phyloP scores from a whole-genome alignment of 1,284 basidiomycete genomes.

The Leccinum subrobustum region DNA sequence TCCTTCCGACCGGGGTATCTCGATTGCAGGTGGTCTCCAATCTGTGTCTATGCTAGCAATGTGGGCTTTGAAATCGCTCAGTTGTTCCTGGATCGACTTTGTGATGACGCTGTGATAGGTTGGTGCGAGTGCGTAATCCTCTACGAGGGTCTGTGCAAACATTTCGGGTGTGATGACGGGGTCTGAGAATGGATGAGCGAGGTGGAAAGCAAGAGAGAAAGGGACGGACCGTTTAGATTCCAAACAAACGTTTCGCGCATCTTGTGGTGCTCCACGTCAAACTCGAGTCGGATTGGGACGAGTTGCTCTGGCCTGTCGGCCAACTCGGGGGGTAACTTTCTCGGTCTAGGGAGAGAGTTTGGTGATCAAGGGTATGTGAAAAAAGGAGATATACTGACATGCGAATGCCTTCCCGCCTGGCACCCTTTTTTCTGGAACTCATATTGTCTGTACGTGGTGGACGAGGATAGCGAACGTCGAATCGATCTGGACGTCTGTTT shows the following conservation, averaged over 20 bases:
- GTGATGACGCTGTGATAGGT: slow-evolving; percentile 77
- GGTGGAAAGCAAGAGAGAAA: too few relatives aligned
- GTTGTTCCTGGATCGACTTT: slow-evolving; percentile 84
- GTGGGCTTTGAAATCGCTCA: slow-evolving; percentile 77
- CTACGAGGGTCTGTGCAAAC: slow-evolving; percentile 89
- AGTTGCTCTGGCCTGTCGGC: slow-evolving; percentile 73
- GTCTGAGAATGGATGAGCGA: slow-evolving; percentile 48
- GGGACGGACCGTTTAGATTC: slow-evolving; percentile 82
- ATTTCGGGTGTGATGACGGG: slow-evolving; percentile 85
- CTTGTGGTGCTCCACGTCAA: slow-evolving; percentile 90
- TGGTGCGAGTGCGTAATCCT: slow-evolving; percentile 83
- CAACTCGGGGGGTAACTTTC: slow-evolving; percentile 56
- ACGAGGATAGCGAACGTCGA: slow-evolving; percentile 70
- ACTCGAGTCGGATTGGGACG: slow-evolving; percentile 92
- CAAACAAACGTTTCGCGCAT: slow-evolving; percentile 97
- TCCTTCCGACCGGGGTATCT: slow-evolving; percentile 26
- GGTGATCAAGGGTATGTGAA: slow-evolving; percentile 7
- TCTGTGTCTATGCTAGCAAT: slow-evolving; percentile 45
- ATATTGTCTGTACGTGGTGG: slow-evolving; percentile 40
- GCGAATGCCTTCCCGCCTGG: slow-evolving; percentile 67
- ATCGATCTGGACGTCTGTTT: slow-evolving; percentile 47
- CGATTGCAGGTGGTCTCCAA: slow-evolving; percentile 28
- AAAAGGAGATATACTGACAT: slow-evolving; percentile 47
- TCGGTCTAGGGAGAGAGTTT: slow-evolving; percentile 45
- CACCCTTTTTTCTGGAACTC: slow-evolving; percentile 50